Base-by-base conservation (phyloP, 2,329 filamentous ascomycete genomes). In the Phaeosphaeria sp. region DNA sequence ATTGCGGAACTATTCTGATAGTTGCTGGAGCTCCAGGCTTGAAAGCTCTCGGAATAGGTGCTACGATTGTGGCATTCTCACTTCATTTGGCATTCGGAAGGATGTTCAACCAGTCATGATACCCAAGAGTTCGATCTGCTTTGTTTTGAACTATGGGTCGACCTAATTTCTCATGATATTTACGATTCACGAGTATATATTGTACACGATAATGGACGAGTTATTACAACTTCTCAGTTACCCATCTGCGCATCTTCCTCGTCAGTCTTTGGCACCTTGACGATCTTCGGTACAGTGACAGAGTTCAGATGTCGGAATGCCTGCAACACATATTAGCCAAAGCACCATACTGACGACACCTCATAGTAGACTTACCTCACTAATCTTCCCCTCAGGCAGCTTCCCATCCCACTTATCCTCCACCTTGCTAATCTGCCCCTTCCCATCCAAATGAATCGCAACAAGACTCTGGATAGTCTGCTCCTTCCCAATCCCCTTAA, bases 371-470 rank as follows among this genome's bases (percentile, higher is more conserved):
- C 83, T 81, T 64, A 85, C 83, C 76, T 84, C 82, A 24, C 76
- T 74, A 66, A 86, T 80, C 1, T 72, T 61, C 0, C 80, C 76
- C 7, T 86, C 83, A 0, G 83, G 83, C 60, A 86, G 62, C 54
- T 83, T 78, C 2, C 83, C 83, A 74, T 83, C 71, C 84, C 84
- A 86, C 67, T 80, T 81, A 71, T 86, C 84, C 71, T 85, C 80
- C 3, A 86, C 80, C 71, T 81, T 82, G 1, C 60, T 71, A 53
- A 86, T 85, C 74, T 81, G 84, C 0, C 74, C 77, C 48, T 71
- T 64, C 8, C 63, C 69, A 59, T 78, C 77, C 8, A 78, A 74
- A 63, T 80, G 76, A 51, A 86, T 84, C 50, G 79, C 78, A 27
- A 87, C 74, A 43, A 80, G 74, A 58, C 79, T 82, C 36, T 78